Evolutionary conservation across 2,329 filamentous ascomycete genomes (phyloP), one percentile per base, ranked within the genome.

Genomic region (Colletotrichum sp.): DNA sequence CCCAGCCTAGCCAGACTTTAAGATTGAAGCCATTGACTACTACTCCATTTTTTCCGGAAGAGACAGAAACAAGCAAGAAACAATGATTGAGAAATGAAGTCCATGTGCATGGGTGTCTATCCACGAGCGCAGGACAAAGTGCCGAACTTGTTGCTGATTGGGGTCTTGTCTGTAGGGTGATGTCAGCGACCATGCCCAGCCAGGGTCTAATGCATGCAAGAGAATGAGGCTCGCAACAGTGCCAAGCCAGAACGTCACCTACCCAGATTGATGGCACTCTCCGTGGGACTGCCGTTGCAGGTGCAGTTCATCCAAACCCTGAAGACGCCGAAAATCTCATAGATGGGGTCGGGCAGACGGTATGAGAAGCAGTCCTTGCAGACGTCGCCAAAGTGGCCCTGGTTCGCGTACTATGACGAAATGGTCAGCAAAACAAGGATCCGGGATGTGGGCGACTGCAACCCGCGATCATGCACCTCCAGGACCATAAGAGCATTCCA

Each of bases 381-480:
- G 68, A 78, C 80, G 18, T 82, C 81, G 16, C 79, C 77, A 21
- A 76, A 76, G 32, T 78, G 68, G 44, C 77, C 78, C 13, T 72
- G 68, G 66, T 49, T 72, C 36, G 21, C 36, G 49, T 44, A 75
- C 69, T 77, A n/a, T 12, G 34, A 60, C 16, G 18, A 13, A 69
- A n/a, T 12, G 6, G 71, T 34, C 30, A 72, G 44, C 21, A 28
- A 62, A 62, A 30, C 59, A 30, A 21, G 28, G 59, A 62, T 30
- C 64, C 65, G 65, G 44, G 49, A 68, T 57, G 65, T 68, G 65
- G 65, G 65, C n/a, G 10, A 44, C 64, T 39, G 44, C 39, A 30
- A 32, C 26, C 63, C 34, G 34, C 12, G 24, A 49, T 26, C 24
- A 26, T 21, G 65, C 59, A 32, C 18, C 59, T 10, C 59, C 32